Base-by-base conservation (phyloP, 116 monocot species). In the Posidonia oceanica region DNA sequence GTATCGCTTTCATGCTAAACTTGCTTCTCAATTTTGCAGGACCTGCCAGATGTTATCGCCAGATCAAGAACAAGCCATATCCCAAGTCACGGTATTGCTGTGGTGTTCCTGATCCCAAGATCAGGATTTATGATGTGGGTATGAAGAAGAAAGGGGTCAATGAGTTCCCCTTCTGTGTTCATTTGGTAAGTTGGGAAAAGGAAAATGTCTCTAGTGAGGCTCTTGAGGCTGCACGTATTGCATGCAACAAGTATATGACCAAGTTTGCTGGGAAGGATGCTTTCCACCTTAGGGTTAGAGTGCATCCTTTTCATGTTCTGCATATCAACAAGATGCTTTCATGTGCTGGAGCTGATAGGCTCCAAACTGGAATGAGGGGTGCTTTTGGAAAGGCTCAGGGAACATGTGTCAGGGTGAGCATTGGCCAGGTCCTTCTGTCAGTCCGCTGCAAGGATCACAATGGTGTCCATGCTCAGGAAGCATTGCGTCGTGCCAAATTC, bases 281-380 rank as follows among this genome's bases (percentile, higher is more conserved):
- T 16, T 87, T 87, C 66, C 87, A 84, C 57, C 75, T 87, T 0
- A 74, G 84, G 5, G 87, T 87, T 14, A 68, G 83, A 38, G 87
- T 83, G 59, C 87, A 87, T 38, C 87, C 87, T 7, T 84, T 79
- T 81, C 87, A 87, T 54, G 87, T 87, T 41, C 79, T 87, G 15
- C 81, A 84, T 18, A 84, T 84, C 79, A 87, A 84, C 74, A 87
- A 87, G 70, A 87, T 87, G 87, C 87, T 87, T 66, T 87, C 87
- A 6, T 87, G 87, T 64, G 87, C 84, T 59, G 87, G 87, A 23
- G 87, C 84, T 61, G 84, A 87, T 77, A 76, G 87, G 75, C 84
- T 87, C 12, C 87, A 87, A 61, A 87, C 87, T 63, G 87, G 87
- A 17, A 87, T 87, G 87, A 71, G 87, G 62, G 82, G 82, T 67